These are phyloP conservation scores for Eucalyptus polyanthemos DNA, from an alignment of 345 rosid species.

Conservation along the genomic window DNA sequence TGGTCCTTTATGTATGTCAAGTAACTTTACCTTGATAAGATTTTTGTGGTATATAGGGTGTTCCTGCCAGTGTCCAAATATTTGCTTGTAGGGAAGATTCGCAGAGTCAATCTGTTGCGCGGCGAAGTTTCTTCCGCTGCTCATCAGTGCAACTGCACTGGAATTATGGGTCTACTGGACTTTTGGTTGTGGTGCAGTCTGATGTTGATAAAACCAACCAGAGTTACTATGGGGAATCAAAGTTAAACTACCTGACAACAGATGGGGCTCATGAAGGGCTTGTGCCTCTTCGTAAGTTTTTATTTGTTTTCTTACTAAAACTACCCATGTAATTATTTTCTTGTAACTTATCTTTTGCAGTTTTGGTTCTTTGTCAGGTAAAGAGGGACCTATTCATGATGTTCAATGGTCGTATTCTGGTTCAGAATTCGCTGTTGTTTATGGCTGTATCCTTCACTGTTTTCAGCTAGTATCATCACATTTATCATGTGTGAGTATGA, in stretches of 20 bases:
- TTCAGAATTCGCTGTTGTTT: slow-evolving; percentile 87
- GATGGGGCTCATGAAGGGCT: slow-evolving; percentile 87
- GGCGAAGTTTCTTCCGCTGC: slow-evolving; percentile 81
- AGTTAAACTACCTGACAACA: slow-evolving; percentile 79
- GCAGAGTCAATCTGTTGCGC: slow-evolving; percentile 69
- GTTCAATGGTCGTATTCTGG: slow-evolving; percentile 95
- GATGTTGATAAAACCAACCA: slow-evolving; percentile 97
- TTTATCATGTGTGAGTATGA: not conserved
- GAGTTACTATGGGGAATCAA: slow-evolving; percentile 92
- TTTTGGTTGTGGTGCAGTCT: slow-evolving; percentile 68
- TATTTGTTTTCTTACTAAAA: not conserved
- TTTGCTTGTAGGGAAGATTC: slow-evolving; percentile 49
- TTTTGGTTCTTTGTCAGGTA: slow-evolving; percentile 41
- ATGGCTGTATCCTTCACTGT: slow-evolving; percentile 82
- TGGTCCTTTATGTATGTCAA: not conserved
- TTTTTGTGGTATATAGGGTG: slow-evolving; percentile 33
- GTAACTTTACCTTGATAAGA: not conserved
- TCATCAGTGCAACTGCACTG: slow-evolving; percentile 77
- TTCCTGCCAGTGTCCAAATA: slow-evolving; percentile 91
- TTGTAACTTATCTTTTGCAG: not conserved
- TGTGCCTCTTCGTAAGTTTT: slow-evolving; percentile 71
- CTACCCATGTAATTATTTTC: not conserved
- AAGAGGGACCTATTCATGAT: slow-evolving; percentile 96
- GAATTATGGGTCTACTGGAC: slow-evolving; percentile 86
- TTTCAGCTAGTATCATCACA: not conserved